Conservation (phyloP, 345 rosid species). For the Melaleuca quinquenervia region DNA sequence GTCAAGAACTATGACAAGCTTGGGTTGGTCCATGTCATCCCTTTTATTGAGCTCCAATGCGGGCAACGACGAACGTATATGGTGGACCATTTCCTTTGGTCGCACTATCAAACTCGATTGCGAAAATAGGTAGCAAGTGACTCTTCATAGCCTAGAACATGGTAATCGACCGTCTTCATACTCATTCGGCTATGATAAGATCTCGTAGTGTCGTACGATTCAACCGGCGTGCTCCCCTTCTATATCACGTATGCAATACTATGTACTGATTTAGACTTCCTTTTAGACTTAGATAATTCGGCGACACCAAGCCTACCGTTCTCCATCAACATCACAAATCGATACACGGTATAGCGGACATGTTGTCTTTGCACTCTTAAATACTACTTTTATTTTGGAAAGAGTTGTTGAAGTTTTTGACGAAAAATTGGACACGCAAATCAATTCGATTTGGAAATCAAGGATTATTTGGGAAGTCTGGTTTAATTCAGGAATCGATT, state of each 20-base stretch:
- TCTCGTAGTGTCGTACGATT: background rate
- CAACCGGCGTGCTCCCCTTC: accelerated
- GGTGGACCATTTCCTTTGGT: background rate
- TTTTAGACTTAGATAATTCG: background rate
- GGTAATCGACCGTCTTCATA: too few species aligned
- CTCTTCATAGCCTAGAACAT: too few species aligned
- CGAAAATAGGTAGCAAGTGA: background rate
- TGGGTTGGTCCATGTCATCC: background rate
- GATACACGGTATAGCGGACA: accelerated
- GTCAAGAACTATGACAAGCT: background rate
- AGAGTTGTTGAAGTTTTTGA: accelerated
- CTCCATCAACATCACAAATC: background rate
- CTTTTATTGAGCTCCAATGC: background rate
- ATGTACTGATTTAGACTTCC: background rate
- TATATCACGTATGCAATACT: accelerated
- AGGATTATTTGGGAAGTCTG: too few species aligned
- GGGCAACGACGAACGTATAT: background rate
- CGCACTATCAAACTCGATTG: background rate
- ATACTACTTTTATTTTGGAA: background rate
- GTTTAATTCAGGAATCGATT: background rate
- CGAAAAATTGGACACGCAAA: accelerated
- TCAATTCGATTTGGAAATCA: background rate
- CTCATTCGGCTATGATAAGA: background rate
- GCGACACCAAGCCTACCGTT: accelerated
- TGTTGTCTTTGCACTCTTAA: background rate